Base-by-base conservation (phyloP, 2,329 filamentous ascomycete genomes). In the Raffaelea arxii region DNA sequence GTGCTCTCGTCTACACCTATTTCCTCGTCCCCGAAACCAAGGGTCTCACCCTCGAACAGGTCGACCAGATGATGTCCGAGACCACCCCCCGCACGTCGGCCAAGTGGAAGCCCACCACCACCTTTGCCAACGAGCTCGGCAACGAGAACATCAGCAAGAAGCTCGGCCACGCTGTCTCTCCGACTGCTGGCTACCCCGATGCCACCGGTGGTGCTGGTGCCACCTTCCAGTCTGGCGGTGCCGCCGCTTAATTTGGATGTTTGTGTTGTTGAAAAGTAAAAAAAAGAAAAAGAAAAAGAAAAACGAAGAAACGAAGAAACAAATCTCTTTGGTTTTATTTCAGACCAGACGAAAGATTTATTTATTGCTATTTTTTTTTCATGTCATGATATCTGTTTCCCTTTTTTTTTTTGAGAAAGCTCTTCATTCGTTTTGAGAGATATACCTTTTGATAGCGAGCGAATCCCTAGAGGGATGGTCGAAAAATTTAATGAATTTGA, bases 41-140 rank as follows among this genome's bases (percentile, higher is more conserved):
- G 75, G 84, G 84, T 47, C 74, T 87, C 41, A 82, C 82, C 44
- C 80, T 87, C 38, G 84, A 88, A 69, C 83, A 88, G 69, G 82
- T 88, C 59, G 84, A 88, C 70, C 80, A 80, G 73, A 91, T 94
- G 86, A 80, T 92, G 74, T 86, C 90, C 71, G 86, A 94, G 78
- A 80, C 78, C 35, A 87, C 78, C 19, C 84, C 87, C 32, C 80
- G 84, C 54, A 87, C 77, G 18, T 90, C 84, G 3, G 70, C 78
- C 67, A 82, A 80, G 68, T 92, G 87, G 86, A 77, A 74, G 65
- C 84, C 85, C 38, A 75, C 75, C 58, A 70, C 70, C 56, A 89
- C 84, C 55, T 90, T 84, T 55, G 81, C 82, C 44, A 61, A 63
- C 42, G 41, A 43, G 27, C 14, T 18, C 6, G 16, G 32, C 7